phyloP scores from a whole-genome alignment of 2,329 filamentous ascomycete species.

The Diaporthe helianthi region DNA sequence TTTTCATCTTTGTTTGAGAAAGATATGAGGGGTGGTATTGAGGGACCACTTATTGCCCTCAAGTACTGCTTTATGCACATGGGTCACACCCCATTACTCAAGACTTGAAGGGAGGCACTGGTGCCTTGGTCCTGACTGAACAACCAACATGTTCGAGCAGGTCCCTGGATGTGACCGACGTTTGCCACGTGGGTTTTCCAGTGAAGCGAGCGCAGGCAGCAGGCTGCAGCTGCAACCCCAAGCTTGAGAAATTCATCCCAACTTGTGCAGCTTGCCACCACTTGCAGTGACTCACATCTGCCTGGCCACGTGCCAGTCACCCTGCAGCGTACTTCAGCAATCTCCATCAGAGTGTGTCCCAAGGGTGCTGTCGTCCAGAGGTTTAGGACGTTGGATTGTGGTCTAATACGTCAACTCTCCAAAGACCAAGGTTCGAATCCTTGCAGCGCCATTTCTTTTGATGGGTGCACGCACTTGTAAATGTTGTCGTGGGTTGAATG shows the following conservation, averaged over 20 bases:
- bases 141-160: too few relatives aligned
- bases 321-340: constrained; percentile 13
- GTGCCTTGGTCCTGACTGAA: too few relatives aligned
- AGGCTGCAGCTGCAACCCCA: too few relatives aligned
- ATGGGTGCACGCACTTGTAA: not conserved
- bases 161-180: not conserved
- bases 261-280: not conserved
- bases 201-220: not conserved
- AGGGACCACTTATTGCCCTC: too few relatives aligned
- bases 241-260: not conserved
- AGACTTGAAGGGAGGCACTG: too few relatives aligned
- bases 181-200: not conserved
- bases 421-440: constrained; percentile 26
- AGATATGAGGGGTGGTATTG: too few relatives aligned
- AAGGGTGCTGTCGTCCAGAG: constrained; percentile 18
- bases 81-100: too few relatives aligned
- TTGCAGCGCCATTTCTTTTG: constrained; percentile 16
- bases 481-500: not conserved
- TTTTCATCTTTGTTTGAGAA: too few relatives aligned
- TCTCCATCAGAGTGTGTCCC: too few relatives aligned
- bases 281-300: too few relatives aligned
- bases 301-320: not conserved
- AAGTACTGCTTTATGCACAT: too few relatives aligned
- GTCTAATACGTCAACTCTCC: not conserved
- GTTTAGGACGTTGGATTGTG: constrained; percentile 24